Evolutionary conservation across 768 basidiomycete species (phyloP).

Genomic region (Postia placenta): DNA sequence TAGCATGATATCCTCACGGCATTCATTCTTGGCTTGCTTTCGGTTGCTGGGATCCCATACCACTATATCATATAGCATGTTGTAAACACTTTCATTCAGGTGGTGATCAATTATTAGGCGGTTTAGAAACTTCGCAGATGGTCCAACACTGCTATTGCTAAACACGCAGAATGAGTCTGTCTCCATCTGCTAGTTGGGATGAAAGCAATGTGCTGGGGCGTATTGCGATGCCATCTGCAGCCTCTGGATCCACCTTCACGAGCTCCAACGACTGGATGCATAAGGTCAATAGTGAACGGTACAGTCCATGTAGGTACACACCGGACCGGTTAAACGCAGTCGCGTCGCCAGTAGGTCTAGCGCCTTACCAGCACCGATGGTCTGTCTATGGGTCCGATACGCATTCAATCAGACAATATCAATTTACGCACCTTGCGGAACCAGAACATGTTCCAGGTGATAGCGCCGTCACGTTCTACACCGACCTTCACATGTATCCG

Average conservation of each 20-base stretch:
- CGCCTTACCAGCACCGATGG: conserved; percentile 50
- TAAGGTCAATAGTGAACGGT: not conserved
- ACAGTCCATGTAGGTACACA: not conserved
- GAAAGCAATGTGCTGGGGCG: no score
- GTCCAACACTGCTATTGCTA: no score
- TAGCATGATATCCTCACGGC: conserved; percentile 44
- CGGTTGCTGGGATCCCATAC: conserved; percentile 11
- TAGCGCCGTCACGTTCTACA: conserved; percentile 7
- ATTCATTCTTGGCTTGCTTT: conserved; percentile 10
- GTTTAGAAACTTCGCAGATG: not conserved
- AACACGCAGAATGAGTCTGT: no score
- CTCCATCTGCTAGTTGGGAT: no score
- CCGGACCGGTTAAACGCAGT: not conserved
- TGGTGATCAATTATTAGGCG: not conserved
- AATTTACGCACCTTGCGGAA: conserved; percentile 1
- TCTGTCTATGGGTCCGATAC: conserved; percentile 34
- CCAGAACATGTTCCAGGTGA: not conserved
- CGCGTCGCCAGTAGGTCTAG: conserved; percentile 43
- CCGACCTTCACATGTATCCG: conserved; percentile 52
- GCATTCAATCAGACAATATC: no score
- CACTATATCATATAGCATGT: conserved; percentile 6
- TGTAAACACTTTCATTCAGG: not conserved
- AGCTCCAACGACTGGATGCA: conserved; percentile 37
- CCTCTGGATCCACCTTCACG: conserved; percentile 16
- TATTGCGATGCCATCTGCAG: no score